phyloP scores from a whole-genome alignment of 208 protist species.

The Acanthamoeba divionensis region DNA sequence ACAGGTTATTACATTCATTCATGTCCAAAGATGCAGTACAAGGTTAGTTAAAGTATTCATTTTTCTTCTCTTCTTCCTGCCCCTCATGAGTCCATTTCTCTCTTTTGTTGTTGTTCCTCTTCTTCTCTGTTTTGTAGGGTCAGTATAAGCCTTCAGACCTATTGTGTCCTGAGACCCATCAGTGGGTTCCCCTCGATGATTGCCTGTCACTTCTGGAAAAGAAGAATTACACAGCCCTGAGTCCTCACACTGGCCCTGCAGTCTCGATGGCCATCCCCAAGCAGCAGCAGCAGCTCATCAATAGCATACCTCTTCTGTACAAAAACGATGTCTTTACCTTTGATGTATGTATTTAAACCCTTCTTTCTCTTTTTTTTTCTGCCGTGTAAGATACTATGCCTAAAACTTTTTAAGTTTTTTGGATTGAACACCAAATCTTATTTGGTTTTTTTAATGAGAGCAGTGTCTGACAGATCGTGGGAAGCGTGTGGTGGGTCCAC shows the following conservation, averaged over 20 bases:
- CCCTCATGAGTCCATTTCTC: neutral
- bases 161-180: slow-evolving; percentile 44
- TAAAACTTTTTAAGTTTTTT: no score
- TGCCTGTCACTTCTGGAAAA: neutral
- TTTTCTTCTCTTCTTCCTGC: no score
- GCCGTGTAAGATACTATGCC: no score
- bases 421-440: no score
- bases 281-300: neutral
- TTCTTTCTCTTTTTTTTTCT: no score
- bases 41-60: no score
- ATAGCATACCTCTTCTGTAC: neutral
- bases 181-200: slow-evolving; percentile 53
- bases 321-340: neutral
- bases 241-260: neutral
- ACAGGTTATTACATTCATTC: slow-evolving; percentile 76
- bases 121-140: neutral
- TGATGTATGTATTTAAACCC: no score
- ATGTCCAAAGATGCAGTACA: slow-evolving; percentile 80
- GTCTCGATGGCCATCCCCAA: neutral
- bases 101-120: neutral
- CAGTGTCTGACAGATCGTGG: no score
- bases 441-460: no score
- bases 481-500: no score
- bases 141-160: slow-evolving; percentile 62
- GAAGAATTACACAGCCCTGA: slow-evolving; percentile 43